Conservation (phyloP, 352 stramenopile genomes). For the Phytophthora megakarya region DNA sequence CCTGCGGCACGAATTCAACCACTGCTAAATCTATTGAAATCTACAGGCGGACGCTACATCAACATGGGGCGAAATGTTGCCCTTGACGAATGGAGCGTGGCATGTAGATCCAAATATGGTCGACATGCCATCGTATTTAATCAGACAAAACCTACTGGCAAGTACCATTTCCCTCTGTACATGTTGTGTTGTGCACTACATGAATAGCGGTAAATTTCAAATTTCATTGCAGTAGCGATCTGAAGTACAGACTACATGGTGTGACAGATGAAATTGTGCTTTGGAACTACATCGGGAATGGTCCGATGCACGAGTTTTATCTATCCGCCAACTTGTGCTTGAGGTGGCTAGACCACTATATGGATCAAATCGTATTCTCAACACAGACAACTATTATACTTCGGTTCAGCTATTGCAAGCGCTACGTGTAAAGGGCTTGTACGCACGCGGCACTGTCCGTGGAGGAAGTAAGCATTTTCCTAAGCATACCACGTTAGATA, state of each 20-base stretch:
- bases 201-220: slow-evolving; percentile 34
- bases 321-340: slow-evolving; percentile 24
- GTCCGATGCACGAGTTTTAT: neutral
- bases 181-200: slow-evolving; percentile 32
- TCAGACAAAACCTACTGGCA: slow-evolving; percentile 8
- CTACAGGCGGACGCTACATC: slow-evolving; percentile 16
- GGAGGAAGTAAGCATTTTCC: slow-evolving; percentile 27
- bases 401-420: slow-evolving; percentile 26
- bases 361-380: slow-evolving; percentile 28
- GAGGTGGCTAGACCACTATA: slow-evolving; percentile 26
- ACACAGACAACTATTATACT: slow-evolving; percentile 42
- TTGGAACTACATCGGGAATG: neutral
- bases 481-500: slow-evolving; percentile 12
- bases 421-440: slow-evolving; percentile 27
- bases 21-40: slow-evolving; percentile 7
- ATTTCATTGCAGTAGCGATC: slow-evolving; percentile 30
- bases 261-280: slow-evolving; percentile 2
- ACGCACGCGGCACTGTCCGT: slow-evolving; percentile 19
- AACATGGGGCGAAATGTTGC: slow-evolving; percentile 26
- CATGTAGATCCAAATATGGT: slow-evolving; percentile 5
- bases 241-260: slow-evolving; percentile 15
- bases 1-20: neutral
- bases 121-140: slow-evolving; percentile 13
- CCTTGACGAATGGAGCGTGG: slow-evolving; percentile 34
- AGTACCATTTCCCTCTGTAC: slow-evolving; percentile 33